Percentiles rank a stretch among this genome's conserved stretches.
Conservation (phyloP, 1,139 yeast species). For the Taphrina flavorubra region DNA sequence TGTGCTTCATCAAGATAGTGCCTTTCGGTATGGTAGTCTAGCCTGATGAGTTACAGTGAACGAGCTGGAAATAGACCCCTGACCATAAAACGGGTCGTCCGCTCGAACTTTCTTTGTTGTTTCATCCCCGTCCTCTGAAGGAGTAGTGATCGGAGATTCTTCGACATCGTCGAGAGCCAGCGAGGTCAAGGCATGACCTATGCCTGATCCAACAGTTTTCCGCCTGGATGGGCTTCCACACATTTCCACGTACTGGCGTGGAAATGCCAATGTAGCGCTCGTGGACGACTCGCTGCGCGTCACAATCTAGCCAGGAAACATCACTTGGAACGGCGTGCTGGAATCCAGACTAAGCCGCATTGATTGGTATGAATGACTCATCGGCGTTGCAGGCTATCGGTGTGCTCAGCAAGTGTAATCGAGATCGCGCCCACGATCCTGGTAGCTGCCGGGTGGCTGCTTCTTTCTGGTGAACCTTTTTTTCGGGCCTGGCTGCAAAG, state of each 20-base stretch:
- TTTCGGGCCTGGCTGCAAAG: no score
- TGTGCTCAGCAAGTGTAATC: no score
- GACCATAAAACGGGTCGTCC: slow-evolving; percentile 21
- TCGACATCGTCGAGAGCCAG: slow-evolving; percentile 11
- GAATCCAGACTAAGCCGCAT: no score
- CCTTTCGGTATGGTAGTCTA: slow-evolving; percentile 35
- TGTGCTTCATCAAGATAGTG: slow-evolving; percentile 35
- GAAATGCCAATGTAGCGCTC: no score
- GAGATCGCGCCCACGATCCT: no score
- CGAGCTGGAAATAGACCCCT: neutral
- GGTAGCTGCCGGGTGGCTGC: no score
- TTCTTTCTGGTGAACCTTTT: no score
- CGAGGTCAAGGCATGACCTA: slow-evolving; percentile 9
- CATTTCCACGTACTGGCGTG: neutral
- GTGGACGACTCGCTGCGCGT: no score
- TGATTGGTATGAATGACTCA: no score
- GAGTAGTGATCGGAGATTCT: slow-evolving; percentile 4
- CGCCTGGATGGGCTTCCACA: slow-evolving; percentile 2
- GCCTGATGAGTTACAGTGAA: neutral
- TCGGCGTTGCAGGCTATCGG: no score
- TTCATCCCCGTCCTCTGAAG: slow-evolving; percentile 11
- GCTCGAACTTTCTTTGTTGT: neutral
- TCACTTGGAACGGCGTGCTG: no score
- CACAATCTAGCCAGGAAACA: no score
- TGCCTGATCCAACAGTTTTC: neutral